Percentiles rank a stretch among this genome's conserved stretches.
Evolutionary conservation across 805 yeast genomes (phyloP).

Genomic region (Saccharomycopsis javanensis): DNA sequence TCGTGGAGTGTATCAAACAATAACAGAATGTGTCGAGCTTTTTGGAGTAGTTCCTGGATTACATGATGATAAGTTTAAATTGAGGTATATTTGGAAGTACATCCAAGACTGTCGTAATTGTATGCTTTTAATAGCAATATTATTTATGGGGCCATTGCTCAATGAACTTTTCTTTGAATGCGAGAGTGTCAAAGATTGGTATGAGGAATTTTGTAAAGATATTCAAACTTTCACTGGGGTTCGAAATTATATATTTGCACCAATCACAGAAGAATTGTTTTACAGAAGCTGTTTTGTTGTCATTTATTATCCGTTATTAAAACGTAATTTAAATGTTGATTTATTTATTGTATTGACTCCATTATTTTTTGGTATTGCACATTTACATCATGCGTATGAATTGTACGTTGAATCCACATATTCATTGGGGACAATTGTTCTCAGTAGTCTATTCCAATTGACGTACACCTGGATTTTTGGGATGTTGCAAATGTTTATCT

Average conservation of each 20-base stretch:
- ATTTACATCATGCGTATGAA: conserved; percentile 62
- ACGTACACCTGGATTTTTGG: conserved; percentile 67
- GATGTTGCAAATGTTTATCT: conserved; percentile 46
- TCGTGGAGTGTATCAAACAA: background rate
- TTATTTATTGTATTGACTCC: conserved; percentile 41
- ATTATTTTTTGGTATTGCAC: conserved; percentile 65
- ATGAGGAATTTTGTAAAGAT: conserved; percentile 17
- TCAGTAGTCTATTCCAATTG: conserved; percentile 42
- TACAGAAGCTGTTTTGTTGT: conserved; percentile 43
- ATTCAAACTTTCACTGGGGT: conserved; percentile 30
- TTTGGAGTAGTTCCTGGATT: conserved; percentile 33
- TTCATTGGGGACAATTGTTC: conserved; percentile 27
- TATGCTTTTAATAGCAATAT: conserved; percentile 28
- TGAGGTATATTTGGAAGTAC: conserved; percentile 12
- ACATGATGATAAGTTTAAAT: conserved; percentile 13
- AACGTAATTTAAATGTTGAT: conserved; percentile 12
- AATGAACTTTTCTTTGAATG: conserved; percentile 26
- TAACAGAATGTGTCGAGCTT: conserved; percentile 16
- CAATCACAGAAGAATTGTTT: conserved; percentile 68
- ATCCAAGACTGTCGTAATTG: conserved; percentile 20
- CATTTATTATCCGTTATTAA: conserved; percentile 24
- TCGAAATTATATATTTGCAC: conserved; percentile 59
- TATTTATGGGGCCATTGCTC: conserved; percentile 42
- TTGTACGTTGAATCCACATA: conserved; percentile 26
- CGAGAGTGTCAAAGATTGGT: conserved; percentile 12